phyloP scores from a whole-genome alignment of 768 basidiomycete genomes.

The Lentinula edodes region DNA sequence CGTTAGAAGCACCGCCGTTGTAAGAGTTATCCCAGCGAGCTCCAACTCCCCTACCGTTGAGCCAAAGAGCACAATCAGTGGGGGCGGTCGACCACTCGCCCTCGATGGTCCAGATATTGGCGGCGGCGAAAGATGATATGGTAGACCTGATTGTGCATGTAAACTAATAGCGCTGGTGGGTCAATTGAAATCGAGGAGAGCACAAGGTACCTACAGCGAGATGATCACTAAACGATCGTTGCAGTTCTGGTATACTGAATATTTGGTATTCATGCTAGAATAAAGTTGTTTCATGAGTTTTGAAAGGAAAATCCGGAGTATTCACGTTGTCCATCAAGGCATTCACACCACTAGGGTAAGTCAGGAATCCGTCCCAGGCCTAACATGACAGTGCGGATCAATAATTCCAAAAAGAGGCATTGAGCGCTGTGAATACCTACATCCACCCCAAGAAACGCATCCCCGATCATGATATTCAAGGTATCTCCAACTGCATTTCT shows the following conservation, averaged over 20 bases:
- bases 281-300: not conserved
- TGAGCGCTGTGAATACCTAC: slow-evolving; percentile 21
- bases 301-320: slow-evolving; percentile 2
- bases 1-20: slow-evolving; percentile 36
- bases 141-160: slow-evolving; percentile 47
- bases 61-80: slow-evolving; percentile 74
- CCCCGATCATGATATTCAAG: slow-evolving; percentile 66
- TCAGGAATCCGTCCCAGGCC: slow-evolving; percentile 59
- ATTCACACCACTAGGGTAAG: slow-evolving; percentile 43
- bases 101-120: slow-evolving; percentile 67
- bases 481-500: slow-evolving; percentile 39
- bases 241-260: slow-evolving; percentile 54
- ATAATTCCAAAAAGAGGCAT: not conserved
- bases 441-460: slow-evolving; percentile 60
- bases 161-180: slow-evolving; percentile 24
- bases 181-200: not conserved
- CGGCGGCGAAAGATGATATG: slow-evolving; percentile 39
- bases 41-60: slow-evolving; percentile 73
- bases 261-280: slow-evolving; percentile 68
- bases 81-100: slow-evolving; percentile 78
- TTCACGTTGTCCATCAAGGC: slow-evolving; percentile 64
- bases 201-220: slow-evolving; percentile 35
- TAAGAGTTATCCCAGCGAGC: slow-evolving; percentile 51
- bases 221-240: slow-evolving; percentile 51
- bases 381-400: slow-evolving; percentile 16